These are phyloP conservation scores for Austroboletus rostrupii DNA, from an alignment of 1,284 basidiomycete genomes.

Conservation along the genomic window DNA sequence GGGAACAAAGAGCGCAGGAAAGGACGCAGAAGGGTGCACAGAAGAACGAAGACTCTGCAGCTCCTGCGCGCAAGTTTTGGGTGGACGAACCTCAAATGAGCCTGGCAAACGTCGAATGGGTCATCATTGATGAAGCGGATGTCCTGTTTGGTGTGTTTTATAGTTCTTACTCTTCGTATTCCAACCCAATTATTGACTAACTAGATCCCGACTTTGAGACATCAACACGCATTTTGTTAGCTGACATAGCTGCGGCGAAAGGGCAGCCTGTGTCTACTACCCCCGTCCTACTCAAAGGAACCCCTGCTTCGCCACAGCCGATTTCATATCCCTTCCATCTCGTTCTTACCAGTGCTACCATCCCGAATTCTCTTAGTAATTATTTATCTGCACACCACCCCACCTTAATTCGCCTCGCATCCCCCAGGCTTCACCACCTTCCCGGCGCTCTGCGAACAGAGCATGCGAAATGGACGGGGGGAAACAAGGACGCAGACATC, in stretches of 20 bases:
- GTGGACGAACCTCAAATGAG: conserved; percentile 51
- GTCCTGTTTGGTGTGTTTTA: conserved; percentile 70
- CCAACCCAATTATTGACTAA: not conserved
- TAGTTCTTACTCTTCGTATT: not conserved
- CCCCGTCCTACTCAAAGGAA: conserved; percentile 13
- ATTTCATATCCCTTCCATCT: conserved; percentile 71
- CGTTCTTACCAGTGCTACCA: conserved; percentile 82
- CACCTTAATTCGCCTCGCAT: conserved; percentile 61
- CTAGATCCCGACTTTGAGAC: conserved; percentile 73
- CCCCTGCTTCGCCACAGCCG: conserved; percentile 18
- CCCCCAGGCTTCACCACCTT: conserved; percentile 75
- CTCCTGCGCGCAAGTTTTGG: conserved; percentile 26
- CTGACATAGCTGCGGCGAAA: conserved; percentile 64
- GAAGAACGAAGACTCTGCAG: conserved; percentile 21
- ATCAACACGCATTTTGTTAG: conserved; percentile 62
- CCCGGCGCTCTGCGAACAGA: conserved; percentile 68
- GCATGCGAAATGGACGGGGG: conserved; percentile 72
- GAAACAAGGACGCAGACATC: conserved; percentile 75
- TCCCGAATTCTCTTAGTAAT: conserved; percentile 69
- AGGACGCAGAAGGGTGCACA: conserved; percentile 21
- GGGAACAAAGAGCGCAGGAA: conserved; percentile 34
- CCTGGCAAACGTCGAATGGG: conserved; percentile 72
- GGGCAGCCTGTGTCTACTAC: conserved; percentile 41
- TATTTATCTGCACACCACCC: conserved; percentile 66
- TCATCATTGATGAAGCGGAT: conserved; percentile 86